Conservation (phyloP, 192 early-diverging fungal genomes). For the Coemansia sp. region DNA sequence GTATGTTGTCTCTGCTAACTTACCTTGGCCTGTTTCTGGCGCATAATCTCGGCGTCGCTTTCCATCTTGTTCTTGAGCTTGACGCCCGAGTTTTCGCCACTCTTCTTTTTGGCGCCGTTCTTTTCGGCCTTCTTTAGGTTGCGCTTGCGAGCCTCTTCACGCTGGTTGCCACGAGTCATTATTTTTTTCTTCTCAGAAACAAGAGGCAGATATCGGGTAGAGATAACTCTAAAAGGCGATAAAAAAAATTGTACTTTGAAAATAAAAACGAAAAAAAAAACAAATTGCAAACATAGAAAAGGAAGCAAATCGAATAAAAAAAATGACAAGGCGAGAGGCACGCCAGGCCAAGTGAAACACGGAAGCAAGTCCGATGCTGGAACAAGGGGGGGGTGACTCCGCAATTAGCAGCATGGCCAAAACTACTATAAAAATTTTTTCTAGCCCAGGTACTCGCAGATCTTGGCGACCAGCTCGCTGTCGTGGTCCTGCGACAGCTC, state of each 20-base stretch:
- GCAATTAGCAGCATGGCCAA: neutral
- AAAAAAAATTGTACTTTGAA: neutral
- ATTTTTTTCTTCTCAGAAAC: too few relatives aligned
- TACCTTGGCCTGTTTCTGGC: constrained; percentile 44
- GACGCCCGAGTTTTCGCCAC: constrained; percentile 16
- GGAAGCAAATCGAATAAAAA: neutral
- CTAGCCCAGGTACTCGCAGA: constrained; percentile 50
- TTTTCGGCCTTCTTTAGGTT: constrained; percentile 50
- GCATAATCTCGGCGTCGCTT: constrained; percentile 51
- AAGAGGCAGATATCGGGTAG: too few relatives aligned
- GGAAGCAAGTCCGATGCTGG: neutral
- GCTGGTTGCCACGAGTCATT: constrained; percentile 58
- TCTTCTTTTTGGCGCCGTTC: constrained; percentile 32
- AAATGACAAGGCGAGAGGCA: neutral
- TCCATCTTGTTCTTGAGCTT: constrained; percentile 38
- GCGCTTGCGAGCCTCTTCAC: constrained; percentile 50
- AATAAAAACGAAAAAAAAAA: neutral
- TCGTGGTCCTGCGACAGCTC: constrained; percentile 59
- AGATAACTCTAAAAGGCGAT: neutral
- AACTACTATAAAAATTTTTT: neutral
- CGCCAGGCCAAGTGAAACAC: constrained; percentile 2
- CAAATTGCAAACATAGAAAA: neutral
- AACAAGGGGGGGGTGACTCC: too few relatives aligned
- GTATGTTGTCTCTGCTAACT: constrained; percentile 5
- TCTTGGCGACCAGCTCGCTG: constrained; percentile 45